These are phyloP conservation scores for Globisporangium polare DNA, from an alignment of 352 stramenopile species.

Conservation along the genomic window DNA sequence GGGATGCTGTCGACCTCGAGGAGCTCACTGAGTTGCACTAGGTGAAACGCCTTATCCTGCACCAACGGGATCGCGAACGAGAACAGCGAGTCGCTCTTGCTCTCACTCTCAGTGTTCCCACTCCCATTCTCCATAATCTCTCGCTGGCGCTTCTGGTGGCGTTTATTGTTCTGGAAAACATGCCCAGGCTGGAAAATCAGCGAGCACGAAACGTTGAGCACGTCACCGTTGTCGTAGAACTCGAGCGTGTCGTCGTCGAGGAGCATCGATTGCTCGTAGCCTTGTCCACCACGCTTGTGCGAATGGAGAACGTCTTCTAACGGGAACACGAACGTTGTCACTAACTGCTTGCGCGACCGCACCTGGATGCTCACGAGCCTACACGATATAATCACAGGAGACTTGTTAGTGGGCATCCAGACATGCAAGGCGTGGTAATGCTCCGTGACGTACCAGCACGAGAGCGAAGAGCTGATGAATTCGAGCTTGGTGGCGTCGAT, in stretches of 20 bases:
- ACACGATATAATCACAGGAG: background rate
- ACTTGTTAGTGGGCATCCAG: background rate
- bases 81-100: constrained; percentile 7
- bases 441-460: constrained; percentile 13
- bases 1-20: constrained; percentile 24
- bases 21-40: constrained; percentile 33
- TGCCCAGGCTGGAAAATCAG: constrained; percentile 32
- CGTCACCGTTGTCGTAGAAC: constrained; percentile 20
- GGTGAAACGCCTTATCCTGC: constrained; percentile 24
- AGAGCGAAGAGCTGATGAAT: constrained; percentile 6
- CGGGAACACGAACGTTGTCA: constrained; percentile 34
- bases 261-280: constrained; percentile 21
- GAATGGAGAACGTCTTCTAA: constrained; percentile 17
- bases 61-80: constrained; percentile 34
- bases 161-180: background rate
- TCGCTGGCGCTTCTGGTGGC: background rate
- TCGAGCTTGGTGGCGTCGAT: constrained; percentile 8
- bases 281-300: background rate
- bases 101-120: background rate
- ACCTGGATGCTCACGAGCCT: constrained; percentile 37
- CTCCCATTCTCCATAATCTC: background rate
- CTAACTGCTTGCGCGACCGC: constrained; percentile 21
- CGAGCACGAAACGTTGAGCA: constrained; percentile 31
- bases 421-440: too few relatives aligned
- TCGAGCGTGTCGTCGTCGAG: constrained; percentile 27